Evolutionary conservation across 2,329 filamentous ascomycete species (phyloP).

Genomic region (Penicillium nordicum): DNA sequence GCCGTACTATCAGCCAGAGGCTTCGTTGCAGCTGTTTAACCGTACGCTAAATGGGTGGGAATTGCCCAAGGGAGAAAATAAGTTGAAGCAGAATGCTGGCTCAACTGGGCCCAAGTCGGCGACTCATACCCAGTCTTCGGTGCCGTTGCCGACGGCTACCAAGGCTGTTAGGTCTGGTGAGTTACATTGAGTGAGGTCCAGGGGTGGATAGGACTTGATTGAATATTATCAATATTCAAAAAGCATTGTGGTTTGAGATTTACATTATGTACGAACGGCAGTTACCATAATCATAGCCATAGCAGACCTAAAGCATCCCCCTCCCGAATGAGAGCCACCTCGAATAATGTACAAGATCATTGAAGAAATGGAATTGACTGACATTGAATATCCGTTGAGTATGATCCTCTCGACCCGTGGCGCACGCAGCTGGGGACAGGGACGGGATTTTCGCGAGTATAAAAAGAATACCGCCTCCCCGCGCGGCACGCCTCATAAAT

Average conservation of each 20-base stretch:
- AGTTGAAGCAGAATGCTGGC: constrained; percentile 34
- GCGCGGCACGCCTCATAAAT: constrained; percentile 15
- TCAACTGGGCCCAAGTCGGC: constrained; percentile 42
- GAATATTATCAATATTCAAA: neutral
- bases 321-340: neutral
- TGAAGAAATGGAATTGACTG: neutral
- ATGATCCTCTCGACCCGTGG: neutral
- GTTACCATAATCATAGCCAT: neutral
- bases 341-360: constrained; percentile 6
- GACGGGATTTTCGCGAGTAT: no score
- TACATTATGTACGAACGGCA: neutral
- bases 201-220: neutral
- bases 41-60: constrained; percentile 57
- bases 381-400: neutral
- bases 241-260: neutral
- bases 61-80: constrained; percentile 50
- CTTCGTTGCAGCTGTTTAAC: constrained; percentile 58
- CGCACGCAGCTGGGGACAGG: neutral
- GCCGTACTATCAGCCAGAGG: constrained; percentile 57
- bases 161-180: neutral
- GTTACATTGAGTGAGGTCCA: no score
- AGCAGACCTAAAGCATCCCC: neutral
- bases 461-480: neutral
- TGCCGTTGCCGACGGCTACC: constrained; percentile 30
- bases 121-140: constrained; percentile 46